Conservation (phyloP, 257 asterid genomes). For the Forsythia viridissima region DNA sequence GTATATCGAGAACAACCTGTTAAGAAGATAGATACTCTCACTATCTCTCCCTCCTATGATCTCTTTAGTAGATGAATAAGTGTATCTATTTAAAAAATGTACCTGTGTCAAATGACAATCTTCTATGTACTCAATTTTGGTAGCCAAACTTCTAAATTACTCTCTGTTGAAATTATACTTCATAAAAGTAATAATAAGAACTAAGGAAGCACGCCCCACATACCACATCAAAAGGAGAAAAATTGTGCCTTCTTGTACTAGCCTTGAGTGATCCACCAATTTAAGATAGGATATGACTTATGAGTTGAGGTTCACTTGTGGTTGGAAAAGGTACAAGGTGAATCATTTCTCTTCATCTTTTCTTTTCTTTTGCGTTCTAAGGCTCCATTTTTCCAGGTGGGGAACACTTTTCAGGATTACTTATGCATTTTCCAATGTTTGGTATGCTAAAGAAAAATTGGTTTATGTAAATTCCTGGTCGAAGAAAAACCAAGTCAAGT, state of each 20-base stretch:
- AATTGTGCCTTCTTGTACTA: not conserved
- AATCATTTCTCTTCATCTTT: too few species aligned
- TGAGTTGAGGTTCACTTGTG: too few species aligned
- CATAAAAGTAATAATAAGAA: not conserved
- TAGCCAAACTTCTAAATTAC: not conserved
- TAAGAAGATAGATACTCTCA: not conserved
- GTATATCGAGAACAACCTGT: slow-evolving; percentile 4
- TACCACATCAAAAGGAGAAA: not conserved
- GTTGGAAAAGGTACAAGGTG: too few species aligned
- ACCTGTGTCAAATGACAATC: not conserved
- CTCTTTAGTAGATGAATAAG: not conserved
- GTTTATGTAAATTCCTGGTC: not conserved
- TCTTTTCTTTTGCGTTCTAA: not conserved
- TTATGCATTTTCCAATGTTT: not conserved
- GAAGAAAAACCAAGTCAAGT: not conserved
- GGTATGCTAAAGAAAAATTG: not conserved
- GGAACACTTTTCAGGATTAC: not conserved
- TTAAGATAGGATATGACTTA: too few species aligned
- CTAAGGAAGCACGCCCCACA: not conserved
- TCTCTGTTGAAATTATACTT: not conserved
- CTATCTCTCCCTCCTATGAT: not conserved
- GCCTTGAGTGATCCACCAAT: not conserved
- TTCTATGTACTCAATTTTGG: not conserved
- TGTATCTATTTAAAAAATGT: not conserved
- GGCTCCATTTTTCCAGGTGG: not conserved